Conservation (phyloP, 768 basidiomycete genomes). For the Xerocomellus chrysenteron region DNA sequence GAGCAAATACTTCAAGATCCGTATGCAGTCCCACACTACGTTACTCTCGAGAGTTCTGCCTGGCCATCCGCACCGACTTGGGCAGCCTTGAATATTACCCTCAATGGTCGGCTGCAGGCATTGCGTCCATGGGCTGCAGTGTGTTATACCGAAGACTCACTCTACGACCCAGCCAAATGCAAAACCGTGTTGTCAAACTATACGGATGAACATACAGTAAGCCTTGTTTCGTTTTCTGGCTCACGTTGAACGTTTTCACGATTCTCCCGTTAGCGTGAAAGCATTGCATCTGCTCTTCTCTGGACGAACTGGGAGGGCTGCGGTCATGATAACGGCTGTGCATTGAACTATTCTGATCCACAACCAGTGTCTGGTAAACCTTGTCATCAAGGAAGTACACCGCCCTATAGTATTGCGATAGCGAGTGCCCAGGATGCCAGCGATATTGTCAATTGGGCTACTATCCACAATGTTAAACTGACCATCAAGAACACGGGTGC, state of each 20-base stretch:
- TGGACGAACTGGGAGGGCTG: conserved; percentile 24
- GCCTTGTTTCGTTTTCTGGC: not conserved
- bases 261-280: conserved; percentile 10
- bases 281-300: conserved; percentile 13
- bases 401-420: conserved; percentile 17
- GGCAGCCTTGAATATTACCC: conserved; percentile 9
- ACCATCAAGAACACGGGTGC: not conserved
- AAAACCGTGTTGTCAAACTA: conserved; percentile 11
- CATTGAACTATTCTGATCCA: conserved; percentile 19
- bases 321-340: conserved; percentile 13
- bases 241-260: too few relatives aligned
- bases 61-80: conserved; percentile 13
- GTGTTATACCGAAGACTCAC: too few relatives aligned
- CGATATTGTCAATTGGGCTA: conserved; percentile 16
- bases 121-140: conserved; percentile 20
- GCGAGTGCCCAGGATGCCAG: conserved; percentile 18
- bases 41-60: not conserved
- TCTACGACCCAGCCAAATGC: not conserved
- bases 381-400: conserved; percentile 15
- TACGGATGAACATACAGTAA: conserved; percentile 7
- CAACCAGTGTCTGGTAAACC: conserved; percentile 8
- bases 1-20: too few relatives aligned
- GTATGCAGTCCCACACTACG: not conserved
- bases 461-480: conserved; percentile 10
- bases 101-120: conserved; percentile 9